Conservation (phyloP, 2,329 filamentous ascomycete genomes). For the Colletotrichum filicis region DNA sequence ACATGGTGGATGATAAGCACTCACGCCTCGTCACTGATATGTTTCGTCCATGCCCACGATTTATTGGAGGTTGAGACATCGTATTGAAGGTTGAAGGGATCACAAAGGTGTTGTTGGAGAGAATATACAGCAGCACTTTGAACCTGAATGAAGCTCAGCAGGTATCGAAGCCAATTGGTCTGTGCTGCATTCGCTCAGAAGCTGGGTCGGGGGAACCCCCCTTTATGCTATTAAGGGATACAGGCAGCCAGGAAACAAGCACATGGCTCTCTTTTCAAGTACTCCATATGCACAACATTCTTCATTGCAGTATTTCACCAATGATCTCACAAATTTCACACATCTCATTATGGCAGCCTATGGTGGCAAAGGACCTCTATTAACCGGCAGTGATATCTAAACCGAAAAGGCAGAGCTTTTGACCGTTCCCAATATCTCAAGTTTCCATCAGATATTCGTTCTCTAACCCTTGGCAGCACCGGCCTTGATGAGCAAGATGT, state of each 20-base stretch:
- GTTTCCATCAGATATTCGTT: constrained; percentile 34
- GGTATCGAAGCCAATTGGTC: constrained; percentile 3
- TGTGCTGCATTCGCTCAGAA: not conserved
- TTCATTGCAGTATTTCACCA: not conserved
- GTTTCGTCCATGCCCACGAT: constrained; percentile 30
- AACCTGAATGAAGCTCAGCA: not conserved
- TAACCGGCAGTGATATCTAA: constrained; percentile 34
- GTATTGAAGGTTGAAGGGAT: not conserved
- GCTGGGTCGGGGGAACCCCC: not conserved
- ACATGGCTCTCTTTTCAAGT: not conserved
- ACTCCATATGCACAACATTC: not conserved
- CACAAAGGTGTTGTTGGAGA: not conserved
- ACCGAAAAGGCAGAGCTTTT: constrained; percentile 36
- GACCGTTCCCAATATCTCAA: constrained; percentile 32
- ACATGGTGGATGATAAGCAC: not conserved
- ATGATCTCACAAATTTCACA: not conserved
- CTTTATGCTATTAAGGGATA: not conserved
- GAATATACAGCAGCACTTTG: not conserved
- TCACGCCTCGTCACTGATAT: constrained; percentile 32
- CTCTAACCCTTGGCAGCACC: constrained; percentile 79
- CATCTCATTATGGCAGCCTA: not conserved
- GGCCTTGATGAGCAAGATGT: constrained; percentile 88
- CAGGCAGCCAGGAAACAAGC: not conserved
- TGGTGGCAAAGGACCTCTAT: constrained; percentile 22
- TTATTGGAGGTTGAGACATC: constrained; percentile 25